Evolutionary conservation across 495 filamentous ascomycete genomes (phyloP), one percentile per base, ranked within the genome.

Genomic region (Hypomontagnella submonticulosa): DNA sequence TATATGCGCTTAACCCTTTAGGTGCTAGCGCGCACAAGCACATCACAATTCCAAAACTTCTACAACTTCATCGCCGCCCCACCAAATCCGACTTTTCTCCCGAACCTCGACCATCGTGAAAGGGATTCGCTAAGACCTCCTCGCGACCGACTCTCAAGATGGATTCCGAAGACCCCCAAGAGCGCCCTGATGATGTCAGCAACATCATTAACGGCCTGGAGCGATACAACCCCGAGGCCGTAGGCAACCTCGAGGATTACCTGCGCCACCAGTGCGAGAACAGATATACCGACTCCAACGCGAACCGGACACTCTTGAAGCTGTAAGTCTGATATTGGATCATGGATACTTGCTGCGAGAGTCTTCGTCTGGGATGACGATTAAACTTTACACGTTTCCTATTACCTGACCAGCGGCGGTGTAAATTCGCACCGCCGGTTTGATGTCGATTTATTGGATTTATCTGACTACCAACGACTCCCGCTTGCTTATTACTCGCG

Each of bases 221-320:
- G 81, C 85, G 96, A 63, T 99, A 99, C 82, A 99, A 99, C 79
- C 96, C 96, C 40, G 95, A 99, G 79, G 97, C 94, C 18, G 96
- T 95, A 49, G 84, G 85, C 33, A 84, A 93, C 53, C 94, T 99
- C 83, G 93, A 98, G 82, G 91, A 94, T 73, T 98, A 99, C 75
- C 90, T 99, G 37, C 82, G 84, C 67, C 89, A 92, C 76, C 96
- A 99, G 82, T 99, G 96, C 83, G 96, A 98, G 79, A 88, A 91
- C 77, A 85, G 89, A 78, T 92, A 90, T 55, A 94, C 92, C 77
- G 96, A 99, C 80, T 92, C 88, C 80, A 97, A 97, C 77, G 93
- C 96, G 67, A 98, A 98, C 79, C 78, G 97, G 74, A 95, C 96
- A 13, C 79, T 99, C 61, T 77, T 99, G 78, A 99, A 99, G 82